Conservation (phyloP, 129 eudicot genomes). For the Sambucus nigra region DNA sequence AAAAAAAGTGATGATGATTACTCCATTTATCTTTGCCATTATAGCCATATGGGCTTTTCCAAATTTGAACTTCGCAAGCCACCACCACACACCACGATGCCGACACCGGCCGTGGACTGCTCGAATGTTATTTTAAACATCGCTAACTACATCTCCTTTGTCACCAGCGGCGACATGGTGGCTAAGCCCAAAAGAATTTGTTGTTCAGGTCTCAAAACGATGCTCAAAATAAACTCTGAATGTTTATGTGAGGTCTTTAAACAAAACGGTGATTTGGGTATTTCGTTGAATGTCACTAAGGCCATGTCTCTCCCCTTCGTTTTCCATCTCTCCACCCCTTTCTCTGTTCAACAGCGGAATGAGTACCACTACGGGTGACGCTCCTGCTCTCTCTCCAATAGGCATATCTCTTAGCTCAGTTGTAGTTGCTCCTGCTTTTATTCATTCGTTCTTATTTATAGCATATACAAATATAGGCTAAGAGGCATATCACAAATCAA, state of each 20-base stretch:
- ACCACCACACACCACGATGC: conserved; percentile 14
- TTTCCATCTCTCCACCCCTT: conserved; percentile 60
- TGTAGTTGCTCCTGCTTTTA: no score
- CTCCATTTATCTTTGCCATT: background rate
- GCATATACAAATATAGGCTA: no score
- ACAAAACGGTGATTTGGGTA: conserved; percentile 54
- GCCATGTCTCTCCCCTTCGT: conserved; percentile 50
- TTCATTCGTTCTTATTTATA: no score
- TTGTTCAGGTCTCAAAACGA: conserved; percentile 58
- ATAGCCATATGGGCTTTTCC: background rate
- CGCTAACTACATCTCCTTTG: conserved; percentile 62
- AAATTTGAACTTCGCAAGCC: background rate
- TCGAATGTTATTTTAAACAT: conserved; percentile 37
- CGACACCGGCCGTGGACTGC: conserved; percentile 82
- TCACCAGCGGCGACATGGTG: conserved; percentile 38
- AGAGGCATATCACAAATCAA: no score
- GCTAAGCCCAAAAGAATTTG: conserved; percentile 53
- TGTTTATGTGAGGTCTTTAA: conserved; percentile 61
- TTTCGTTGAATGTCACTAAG: conserved; percentile 38
- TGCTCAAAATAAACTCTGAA: conserved; percentile 42
- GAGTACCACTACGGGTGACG: conserved; percentile 24
- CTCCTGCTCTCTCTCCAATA: no score
- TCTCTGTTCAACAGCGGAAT: conserved; percentile 51
- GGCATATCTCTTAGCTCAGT: no score
- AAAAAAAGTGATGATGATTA: background rate